Base-by-base conservation (phyloP, 768 basidiomycete species). In the Hydnum rufescens region DNA sequence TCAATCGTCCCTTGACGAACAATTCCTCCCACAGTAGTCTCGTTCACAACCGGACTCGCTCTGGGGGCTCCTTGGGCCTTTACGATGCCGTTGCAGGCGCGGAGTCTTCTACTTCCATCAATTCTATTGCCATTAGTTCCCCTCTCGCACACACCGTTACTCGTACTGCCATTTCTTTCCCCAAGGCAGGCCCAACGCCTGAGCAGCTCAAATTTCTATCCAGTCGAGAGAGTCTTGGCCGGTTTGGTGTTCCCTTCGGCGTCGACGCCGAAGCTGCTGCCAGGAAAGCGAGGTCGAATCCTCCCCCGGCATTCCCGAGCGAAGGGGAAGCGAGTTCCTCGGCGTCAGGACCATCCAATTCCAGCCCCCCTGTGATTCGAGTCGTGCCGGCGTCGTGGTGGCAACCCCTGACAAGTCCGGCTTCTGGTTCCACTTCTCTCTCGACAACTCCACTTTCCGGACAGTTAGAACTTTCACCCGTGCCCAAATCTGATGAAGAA, bases 171-270 rank as follows among this genome's bases (percentile, higher is more conserved):
- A 81, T 85, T 56, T 72, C 72, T 18, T 82, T 76, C 58, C 81
- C 80, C 1, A 71, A 70, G 57, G 57, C 68, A 4, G 80, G 79
- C 0, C 75, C 75, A 2, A 81, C 80, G 4, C 54, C 60, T 0
- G 74, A 74, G 39, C 73, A 75, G 57, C 64, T 88, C 54, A 78
- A 72, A 60, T 66, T 84, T 52, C 79, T 88, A 52, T 75, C 78
- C 42, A 77, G 74, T 1, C 64, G 78, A 43, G 80, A 84, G 58
- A 69, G 70, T 2, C 69, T 86, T 54, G 74, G 72, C 32, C 69
- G 73, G 54, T 88, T 85, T 58, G 82, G 80, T 1, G 66, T 80
- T 52, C 85, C 85, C 22, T 87, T 82, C 58, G 83, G 84, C 0
- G 64, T 73, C 6, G 83, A 79, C 59, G 84, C 49, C 28, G 32